A percentile compares a stretch with the other conserved stretches of the same genome.
Evolutionary conservation across 1,284 basidiomycete genomes (phyloP).

Genomic region (Sanguinoderma infundibulare): DNA sequence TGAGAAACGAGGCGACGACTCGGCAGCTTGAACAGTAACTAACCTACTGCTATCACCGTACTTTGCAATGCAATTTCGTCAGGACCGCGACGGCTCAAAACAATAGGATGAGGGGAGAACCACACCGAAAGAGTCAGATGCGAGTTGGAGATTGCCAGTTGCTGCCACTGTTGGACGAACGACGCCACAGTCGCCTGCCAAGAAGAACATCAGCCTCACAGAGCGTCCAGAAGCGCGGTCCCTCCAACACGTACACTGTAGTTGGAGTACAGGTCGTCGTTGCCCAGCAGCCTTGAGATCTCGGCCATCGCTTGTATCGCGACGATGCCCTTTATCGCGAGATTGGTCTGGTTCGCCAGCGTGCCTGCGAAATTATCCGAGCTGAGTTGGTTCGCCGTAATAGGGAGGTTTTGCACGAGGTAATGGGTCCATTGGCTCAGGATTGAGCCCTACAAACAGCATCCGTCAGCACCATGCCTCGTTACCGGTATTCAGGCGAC

Average conservation of each 20-base stretch:
- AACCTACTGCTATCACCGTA: constrained; percentile 46
- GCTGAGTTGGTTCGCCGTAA: constrained; percentile 64
- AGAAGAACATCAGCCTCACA: background rate
- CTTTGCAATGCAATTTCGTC: constrained; percentile 26
- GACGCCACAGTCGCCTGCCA: constrained; percentile 54
- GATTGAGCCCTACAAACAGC: constrained; percentile 47
- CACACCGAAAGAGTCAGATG: constrained; percentile 57
- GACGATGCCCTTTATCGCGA: constrained; percentile 79
- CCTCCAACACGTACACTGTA: constrained; percentile 65
- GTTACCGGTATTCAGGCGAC: background rate
- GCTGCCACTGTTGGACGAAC: constrained; percentile 61
- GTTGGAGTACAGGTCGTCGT: constrained; percentile 51
- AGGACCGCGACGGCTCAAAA: background rate
- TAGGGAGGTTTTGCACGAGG: constrained; percentile 68
- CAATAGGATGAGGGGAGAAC: background rate
- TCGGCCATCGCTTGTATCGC: constrained; percentile 74
- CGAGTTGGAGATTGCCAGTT: constrained; percentile 49
- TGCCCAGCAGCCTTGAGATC: constrained; percentile 56
- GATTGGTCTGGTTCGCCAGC: constrained; percentile 78
- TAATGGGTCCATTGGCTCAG: constrained; percentile 77
- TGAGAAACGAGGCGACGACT: background rate
- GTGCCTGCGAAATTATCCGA: constrained; percentile 76
- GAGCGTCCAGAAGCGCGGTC: too few relatives aligned
- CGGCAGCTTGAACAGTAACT: background rate
- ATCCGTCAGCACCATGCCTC: background rate